These are phyloP conservation scores for Candida ficus DNA, from an alignment of 805 yeast genomes.

Conservation along the genomic window DNA sequence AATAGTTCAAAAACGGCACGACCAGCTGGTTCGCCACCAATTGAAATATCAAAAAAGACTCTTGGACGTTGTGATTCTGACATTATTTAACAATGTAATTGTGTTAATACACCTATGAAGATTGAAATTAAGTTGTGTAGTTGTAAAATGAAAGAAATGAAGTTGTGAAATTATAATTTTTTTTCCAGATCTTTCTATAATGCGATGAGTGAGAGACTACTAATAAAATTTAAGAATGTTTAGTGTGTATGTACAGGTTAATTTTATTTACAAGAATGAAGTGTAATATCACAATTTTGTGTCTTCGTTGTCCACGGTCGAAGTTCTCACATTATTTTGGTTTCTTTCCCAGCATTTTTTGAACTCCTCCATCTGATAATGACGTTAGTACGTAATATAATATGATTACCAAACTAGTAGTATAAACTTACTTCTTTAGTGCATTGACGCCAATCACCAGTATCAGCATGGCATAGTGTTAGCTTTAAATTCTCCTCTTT, in stretches of 20 bases:
- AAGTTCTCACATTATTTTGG: conserved; percentile 34
- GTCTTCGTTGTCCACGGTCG: conserved; percentile 28
- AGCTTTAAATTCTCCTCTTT: conserved; percentile 61
- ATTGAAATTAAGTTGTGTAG: neutral
- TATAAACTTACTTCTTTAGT: conserved; percentile 46
- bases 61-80: conserved; percentile 33
- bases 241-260: neutral
- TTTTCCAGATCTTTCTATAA: neutral
- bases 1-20: conserved; percentile 74
- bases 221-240: too few relatives aligned
- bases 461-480: conserved; percentile 76
- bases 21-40: conserved; percentile 66
- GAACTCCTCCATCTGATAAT: conserved; percentile 35
- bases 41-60: conserved; percentile 74
- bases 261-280: too few relatives aligned
- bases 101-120: too few relatives aligned
- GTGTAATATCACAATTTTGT: too few relatives aligned
- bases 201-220: neutral
- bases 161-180: neutral
- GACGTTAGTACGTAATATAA: conserved; percentile 4
- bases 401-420: too few relatives aligned
- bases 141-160: neutral
- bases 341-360: conserved; percentile 38
- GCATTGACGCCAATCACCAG: conserved; percentile 77
- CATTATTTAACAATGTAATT: conserved; percentile 8